Evolutionary conservation across 2,329 filamentous ascomycete species (phyloP), one percentile per base, ranked within the genome.

Genomic region (Fusarium ramigenum): DNA sequence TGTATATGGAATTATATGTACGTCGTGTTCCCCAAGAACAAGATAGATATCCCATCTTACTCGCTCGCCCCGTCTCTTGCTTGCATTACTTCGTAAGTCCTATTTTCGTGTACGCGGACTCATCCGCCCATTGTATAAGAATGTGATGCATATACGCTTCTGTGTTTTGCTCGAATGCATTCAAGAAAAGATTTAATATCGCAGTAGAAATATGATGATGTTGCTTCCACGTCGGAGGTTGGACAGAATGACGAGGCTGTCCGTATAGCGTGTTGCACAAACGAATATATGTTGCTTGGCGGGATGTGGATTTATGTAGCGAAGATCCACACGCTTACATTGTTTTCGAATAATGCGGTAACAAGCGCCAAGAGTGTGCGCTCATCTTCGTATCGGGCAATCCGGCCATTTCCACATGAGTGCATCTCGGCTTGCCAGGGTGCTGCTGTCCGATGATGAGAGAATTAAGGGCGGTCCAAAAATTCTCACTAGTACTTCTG

Each of bases 51-150:
- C 58, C 44, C 56, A 39, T 68, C 47, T 52, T 28, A n/a, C 49
- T 62, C 40, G 46, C 43, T 61, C 36, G 16, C 58, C 50, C 50
- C 43, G 46, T 70, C 34, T 52, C 52, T 40, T 69, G 64, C 68
- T 56, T 58, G 64, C 72, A 75, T 75, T 75, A 75, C 61, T 68
- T 75, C 72, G 57, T 70, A 47, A 70, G 59, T 63, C 69, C 69
- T 52, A 47, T 57, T 60, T 62, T 69, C 72, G 69, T 75, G 59
- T 75, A 60, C 65, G 39, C 36, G 65, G 65, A 63, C 61, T 67
- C 54, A 39, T 60, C 50, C 53, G 53, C 64, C 44, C 43, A 36
- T 39, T 52, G 53, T 66, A 47, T 69, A 34, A 65, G n/a, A 57
- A 44, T 57, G 43, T 46, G 58, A 50, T 72, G 57, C 60, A 50